Percentiles rank a stretch among this genome's conserved stretches.
These are phyloP conservation scores for Cyclostephanos invisitatus DNA, from an alignment of 108 stramenopile genomes.

Conservation along the genomic window DNA sequence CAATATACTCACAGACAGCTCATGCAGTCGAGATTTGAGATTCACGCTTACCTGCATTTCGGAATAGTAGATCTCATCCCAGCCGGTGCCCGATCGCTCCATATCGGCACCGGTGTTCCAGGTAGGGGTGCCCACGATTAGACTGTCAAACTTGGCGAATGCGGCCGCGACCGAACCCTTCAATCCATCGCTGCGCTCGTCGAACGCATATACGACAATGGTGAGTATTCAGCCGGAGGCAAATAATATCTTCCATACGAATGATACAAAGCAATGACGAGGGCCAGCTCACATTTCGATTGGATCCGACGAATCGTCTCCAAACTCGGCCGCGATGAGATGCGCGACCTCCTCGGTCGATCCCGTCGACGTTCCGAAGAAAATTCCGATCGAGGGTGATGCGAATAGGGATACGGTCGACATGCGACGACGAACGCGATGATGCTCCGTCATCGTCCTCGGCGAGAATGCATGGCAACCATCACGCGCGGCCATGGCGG, in stretches of 20 bases:
- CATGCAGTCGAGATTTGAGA: neutral
- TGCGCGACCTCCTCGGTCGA: slow-evolving; percentile 73
- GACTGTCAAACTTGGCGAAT: slow-evolving; percentile 70
- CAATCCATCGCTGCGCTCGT: slow-evolving; percentile 43
- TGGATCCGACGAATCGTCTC: slow-evolving; percentile 73
- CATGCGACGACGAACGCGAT: neutral
- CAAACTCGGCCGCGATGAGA: slow-evolving; percentile 64
- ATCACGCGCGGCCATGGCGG: neutral
- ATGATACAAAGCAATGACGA: no score
- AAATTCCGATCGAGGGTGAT: slow-evolving; percentile 57
- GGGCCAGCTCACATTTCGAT: slow-evolving; percentile 55
- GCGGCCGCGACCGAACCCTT: slow-evolving; percentile 58
- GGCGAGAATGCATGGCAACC: neutral
- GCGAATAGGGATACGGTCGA: neutral
- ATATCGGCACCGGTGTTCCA: slow-evolving; percentile 83
- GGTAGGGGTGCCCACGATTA: slow-evolving; percentile 75
- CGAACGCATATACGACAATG: neutral
- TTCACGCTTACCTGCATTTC: slow-evolving; percentile 49
- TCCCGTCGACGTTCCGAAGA: slow-evolving; percentile 82
- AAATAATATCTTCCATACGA: no score
- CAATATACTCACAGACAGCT: slow-evolving; percentile 3
- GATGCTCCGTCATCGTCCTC: neutral
- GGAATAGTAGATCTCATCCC: slow-evolving; percentile 88
- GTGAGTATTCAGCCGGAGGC: no score
- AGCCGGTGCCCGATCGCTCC: slow-evolving; percentile 86